Evolutionary conservation across 768 basidiomycete genomes (phyloP).

Genomic region (Rubroboletus satanas): DNA sequence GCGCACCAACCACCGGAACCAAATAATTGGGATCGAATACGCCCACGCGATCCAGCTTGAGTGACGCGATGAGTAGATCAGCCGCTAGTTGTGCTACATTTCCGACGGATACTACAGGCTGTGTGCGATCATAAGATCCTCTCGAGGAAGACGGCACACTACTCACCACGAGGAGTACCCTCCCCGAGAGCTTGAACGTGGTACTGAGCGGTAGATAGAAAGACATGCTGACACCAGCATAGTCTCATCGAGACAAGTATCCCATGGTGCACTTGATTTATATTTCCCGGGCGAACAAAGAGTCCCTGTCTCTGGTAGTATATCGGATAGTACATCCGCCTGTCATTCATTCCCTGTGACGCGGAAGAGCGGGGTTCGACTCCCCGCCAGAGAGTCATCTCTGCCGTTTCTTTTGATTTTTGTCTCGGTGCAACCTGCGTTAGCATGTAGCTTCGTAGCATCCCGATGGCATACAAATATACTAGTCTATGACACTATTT

Average conservation of each 20-base stretch:
- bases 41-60: conserved; percentile 58
- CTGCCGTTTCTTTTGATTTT: not conserved
- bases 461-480: conserved; percentile 17
- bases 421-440: not conserved
- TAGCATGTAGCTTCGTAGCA: not conserved
- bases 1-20: conserved; percentile 69
- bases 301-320: conserved; percentile 38
- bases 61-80: conserved; percentile 68
- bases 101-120: conserved; percentile 76
- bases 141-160: not conserved
- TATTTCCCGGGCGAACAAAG: not conserved
- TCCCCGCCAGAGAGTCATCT: conserved; percentile 40
- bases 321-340: conserved; percentile 52
- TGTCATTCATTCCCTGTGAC: conserved; percentile 30
- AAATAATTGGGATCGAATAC: conserved; percentile 59
- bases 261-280: no score
- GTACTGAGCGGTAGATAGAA: conserved; percentile 29
- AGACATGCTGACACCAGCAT: conserved; percentile 14
- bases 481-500: conserved; percentile 39
- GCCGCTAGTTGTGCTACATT: conserved; percentile 78
- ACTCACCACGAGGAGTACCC: conserved; percentile 29
- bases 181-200: conserved; percentile 28
- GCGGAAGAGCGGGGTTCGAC: conserved; percentile 43
- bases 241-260: not conserved
- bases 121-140: conserved; percentile 8